Evolutionary conservation across 805 yeast genomes (phyloP).

Genomic region (Starmera dryadoides): DNA sequence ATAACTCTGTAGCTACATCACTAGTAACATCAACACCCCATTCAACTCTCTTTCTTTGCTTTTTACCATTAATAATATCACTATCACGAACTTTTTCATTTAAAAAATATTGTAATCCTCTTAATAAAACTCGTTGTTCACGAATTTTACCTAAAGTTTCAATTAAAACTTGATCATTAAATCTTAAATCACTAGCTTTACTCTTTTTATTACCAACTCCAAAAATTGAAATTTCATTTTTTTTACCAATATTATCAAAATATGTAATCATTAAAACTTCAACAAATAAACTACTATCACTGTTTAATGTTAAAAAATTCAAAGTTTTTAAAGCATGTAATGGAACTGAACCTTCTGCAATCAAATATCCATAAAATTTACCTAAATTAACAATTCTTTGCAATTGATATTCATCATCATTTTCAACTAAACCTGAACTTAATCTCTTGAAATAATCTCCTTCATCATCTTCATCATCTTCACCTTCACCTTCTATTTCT

Average conservation of each 20-base stretch:
- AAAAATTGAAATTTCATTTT: constrained; percentile 36
- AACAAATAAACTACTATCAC: constrained; percentile 59
- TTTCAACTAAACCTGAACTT: constrained; percentile 25
- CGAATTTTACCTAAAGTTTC: constrained; percentile 46
- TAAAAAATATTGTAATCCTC: constrained; percentile 62
- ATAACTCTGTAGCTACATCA: constrained; percentile 44
- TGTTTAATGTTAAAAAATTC: constrained; percentile 57
- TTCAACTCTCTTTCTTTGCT: constrained; percentile 46
- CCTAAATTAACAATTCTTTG: constrained; percentile 67
- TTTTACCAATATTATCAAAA: constrained; percentile 56
- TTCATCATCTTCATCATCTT: constrained; percentile 26
- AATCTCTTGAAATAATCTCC: constrained; percentile 20
- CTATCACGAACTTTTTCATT: constrained; percentile 37
- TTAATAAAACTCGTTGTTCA: constrained; percentile 48
- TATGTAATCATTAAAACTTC: constrained; percentile 69
- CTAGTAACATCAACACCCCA: constrained; percentile 60
- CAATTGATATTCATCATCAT: constrained; percentile 48
- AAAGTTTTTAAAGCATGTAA: constrained; percentile 67
- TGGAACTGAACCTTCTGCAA: constrained; percentile 68
- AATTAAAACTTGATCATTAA: constrained; percentile 42
- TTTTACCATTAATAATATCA: constrained; percentile 43
- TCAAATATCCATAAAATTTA: constrained; percentile 67
- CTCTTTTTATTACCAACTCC: constrained; percentile 24
- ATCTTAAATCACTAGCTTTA: constrained; percentile 25
- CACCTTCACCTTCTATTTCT: constrained; percentile 53